Conservation (phyloP, 768 basidiomycete species). For the Pilatotrama ljubarskyi region DNA sequence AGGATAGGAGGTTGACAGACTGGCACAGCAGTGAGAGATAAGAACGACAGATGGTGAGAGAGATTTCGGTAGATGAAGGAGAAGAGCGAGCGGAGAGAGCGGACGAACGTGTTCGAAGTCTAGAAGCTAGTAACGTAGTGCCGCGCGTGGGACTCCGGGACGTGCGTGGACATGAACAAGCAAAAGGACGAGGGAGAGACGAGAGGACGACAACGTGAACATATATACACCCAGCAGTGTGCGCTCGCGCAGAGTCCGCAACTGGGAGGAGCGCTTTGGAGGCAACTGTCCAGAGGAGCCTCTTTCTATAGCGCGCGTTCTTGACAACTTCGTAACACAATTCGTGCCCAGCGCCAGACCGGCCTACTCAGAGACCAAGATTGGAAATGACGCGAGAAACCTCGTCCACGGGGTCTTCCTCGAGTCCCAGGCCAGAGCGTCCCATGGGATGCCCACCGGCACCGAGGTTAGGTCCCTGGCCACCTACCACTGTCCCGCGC, state of each 20-base stretch:
- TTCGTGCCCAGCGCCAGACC: not conserved
- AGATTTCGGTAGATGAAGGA: not conserved
- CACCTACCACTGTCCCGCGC: constrained; percentile 30
- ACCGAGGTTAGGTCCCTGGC: constrained; percentile 28
- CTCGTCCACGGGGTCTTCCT: constrained; percentile 65
- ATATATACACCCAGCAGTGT: constrained; percentile 19
- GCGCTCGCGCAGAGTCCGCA: constrained; percentile 6
- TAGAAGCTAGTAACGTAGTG: constrained; percentile 21
- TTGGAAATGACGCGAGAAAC: constrained; percentile 77
- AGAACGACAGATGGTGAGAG: constrained; percentile 13
- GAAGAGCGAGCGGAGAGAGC: constrained; percentile 19
- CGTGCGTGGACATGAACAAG: constrained; percentile 4
- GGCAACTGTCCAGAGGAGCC: constrained; percentile 11
- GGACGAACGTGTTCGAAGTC: constrained; percentile 18
- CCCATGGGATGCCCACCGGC: constrained; percentile 24
- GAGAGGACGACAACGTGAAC: constrained; percentile 1
- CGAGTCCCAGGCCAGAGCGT: constrained; percentile 36
- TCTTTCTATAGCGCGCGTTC: constrained; percentile 11
- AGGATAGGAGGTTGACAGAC: constrained; percentile 16
- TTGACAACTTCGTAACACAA: not conserved
- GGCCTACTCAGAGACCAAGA: constrained; percentile 30
- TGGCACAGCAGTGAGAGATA: constrained; percentile 21
- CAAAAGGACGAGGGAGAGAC: not conserved
- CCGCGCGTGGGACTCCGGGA: constrained; percentile 12
- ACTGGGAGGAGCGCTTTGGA: constrained; percentile 14